phyloP scores from a whole-genome alignment of 2,329 filamentous ascomycete genomes.

The Pseudopithomyces maydicus region DNA sequence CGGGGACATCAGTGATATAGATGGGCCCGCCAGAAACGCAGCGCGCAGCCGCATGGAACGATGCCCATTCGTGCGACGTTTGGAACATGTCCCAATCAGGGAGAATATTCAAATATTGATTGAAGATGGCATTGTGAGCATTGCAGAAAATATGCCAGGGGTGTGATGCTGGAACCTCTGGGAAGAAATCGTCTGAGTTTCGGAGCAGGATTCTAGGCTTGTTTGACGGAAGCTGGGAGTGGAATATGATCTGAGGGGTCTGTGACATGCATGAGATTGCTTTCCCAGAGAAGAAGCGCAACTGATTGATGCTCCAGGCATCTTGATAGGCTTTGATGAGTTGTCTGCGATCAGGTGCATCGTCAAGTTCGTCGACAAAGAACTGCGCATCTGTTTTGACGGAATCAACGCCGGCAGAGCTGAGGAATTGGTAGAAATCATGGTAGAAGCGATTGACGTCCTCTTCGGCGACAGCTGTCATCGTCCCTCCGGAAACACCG shows the following conservation, averaged over 20 bases:
- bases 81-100: conserved; percentile 86
- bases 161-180: conserved; percentile 77
- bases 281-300: conserved; percentile 77
- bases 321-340: conserved; percentile 81
- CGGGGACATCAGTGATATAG: conserved; percentile 90
- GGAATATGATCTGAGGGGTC: conserved; percentile 82
- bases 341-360: conserved; percentile 70
- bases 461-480: conserved; percentile 74
- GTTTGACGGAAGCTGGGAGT: conserved; percentile 78
- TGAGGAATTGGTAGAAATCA: conserved; percentile 88
- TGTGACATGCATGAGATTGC: conserved; percentile 96
- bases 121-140: conserved; percentile 84
- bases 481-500: conserved; percentile 65
- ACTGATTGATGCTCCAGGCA: conserved; percentile 78
- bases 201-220: conserved; percentile 75
- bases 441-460: conserved; percentile 80
- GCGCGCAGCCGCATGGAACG: conserved; percentile 87
- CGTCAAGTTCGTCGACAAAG: conserved; percentile 76
- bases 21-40: conserved; percentile 91
- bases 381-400: conserved; percentile 96
- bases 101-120: conserved; percentile 81
- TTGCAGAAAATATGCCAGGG: conserved; percentile 97
- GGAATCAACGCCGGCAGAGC: conserved; percentile 74
- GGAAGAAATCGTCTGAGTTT: conserved; percentile 93
- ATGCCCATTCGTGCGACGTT: conserved; percentile 70